Evolutionary conservation across 495 filamentous ascomycete species (phyloP), one percentile per base, ranked within the genome.

Genomic region (Aspergillus avenaceus): DNA sequence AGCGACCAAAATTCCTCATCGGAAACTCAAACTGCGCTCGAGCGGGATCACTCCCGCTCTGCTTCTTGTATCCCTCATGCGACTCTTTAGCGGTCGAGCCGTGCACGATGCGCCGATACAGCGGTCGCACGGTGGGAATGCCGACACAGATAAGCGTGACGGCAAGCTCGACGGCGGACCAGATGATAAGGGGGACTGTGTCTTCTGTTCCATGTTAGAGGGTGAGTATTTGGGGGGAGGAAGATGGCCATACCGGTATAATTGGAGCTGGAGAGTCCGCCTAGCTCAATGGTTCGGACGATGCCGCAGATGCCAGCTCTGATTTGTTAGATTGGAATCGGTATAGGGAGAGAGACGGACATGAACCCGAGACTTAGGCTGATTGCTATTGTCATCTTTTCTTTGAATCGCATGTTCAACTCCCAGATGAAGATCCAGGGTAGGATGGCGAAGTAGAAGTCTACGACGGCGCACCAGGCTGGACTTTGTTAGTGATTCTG

Each of bases 391-490:
- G 58, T 48, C 47, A 60, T 60, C 47, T 60, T 60, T 21, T 60
- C 53, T 27, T 56, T 57, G 34, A 56, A 54, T 12, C 48, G 51
- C 58, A 60, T 60, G 8, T 60, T 60, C 3, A 60, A 43, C 28
- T 56, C 53, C 58, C 58, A 60, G 26, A 61, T 55, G 40, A 60
- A 60, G 7, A 60, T 47, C 58, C 58, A 60, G 3, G 58, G 58
- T 23, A 60, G 54, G 16, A 57, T 25, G 11, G 58, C 54, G 37
- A 60, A 57, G 29, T 60, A 60, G 16, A 60, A 60, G 28, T 60
- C 58, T 36, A 60, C 58, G 2, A 31, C 58, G 16, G 58, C 58
- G 47, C 58, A 60, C 58, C 58, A 60, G 12, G 47, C 58, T 56
- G 26, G 2, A 31, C 16, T 26, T 5, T 14, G 23, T 50, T 27